phyloP scores from a whole-genome alignment of 371 early-diverging fungal genomes.

The Rhizopus stolonifer region DNA sequence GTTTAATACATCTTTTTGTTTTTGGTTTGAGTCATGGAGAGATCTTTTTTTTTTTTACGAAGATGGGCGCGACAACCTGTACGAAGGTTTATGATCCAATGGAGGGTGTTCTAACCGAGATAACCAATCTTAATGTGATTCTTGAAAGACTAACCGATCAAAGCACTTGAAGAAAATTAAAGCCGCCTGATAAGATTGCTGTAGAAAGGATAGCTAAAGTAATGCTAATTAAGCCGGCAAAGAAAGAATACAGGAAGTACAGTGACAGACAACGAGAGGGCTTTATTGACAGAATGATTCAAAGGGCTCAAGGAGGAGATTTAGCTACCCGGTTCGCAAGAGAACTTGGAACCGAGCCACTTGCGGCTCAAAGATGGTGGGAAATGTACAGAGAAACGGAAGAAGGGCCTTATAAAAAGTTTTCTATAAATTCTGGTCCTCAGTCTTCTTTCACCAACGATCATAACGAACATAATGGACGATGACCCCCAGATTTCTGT shows the following conservation, averaged over 20 bases:
- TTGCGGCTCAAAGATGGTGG: slow-evolving; percentile 7
- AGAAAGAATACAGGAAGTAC: too few species aligned
- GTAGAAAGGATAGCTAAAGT: too few species aligned
- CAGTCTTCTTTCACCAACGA: slow-evolving; percentile 5
- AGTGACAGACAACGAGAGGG: too few species aligned
- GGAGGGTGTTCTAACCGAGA: too few species aligned
- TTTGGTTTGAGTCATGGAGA: slow-evolving; percentile 6
- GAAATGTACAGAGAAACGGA: slow-evolving; percentile 2
- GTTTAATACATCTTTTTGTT: slow-evolving; percentile 4
- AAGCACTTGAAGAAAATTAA: too few species aligned
- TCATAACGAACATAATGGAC: slow-evolving; percentile 8
- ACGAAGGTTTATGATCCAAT: too few species aligned
- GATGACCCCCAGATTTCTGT: slow-evolving; percentile 12
- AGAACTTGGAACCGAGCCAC: slow-evolving; percentile 1
- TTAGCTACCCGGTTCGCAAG: slow-evolving; percentile 1
- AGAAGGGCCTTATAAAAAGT: slow-evolving; percentile 4
- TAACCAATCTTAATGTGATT: too few species aligned
- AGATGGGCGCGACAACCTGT: neutral
- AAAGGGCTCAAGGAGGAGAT: neutral
- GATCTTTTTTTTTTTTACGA: slow-evolving; percentile 3
- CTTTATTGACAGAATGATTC: slow-evolving; percentile 3
- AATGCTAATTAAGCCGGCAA: too few species aligned
- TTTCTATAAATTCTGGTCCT: neutral
- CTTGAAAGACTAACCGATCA: too few species aligned
- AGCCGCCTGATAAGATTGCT: too few species aligned